phyloP scores from a whole-genome alignment of 164 flowering plant species.

The Nymphaea thermarum region DNA sequence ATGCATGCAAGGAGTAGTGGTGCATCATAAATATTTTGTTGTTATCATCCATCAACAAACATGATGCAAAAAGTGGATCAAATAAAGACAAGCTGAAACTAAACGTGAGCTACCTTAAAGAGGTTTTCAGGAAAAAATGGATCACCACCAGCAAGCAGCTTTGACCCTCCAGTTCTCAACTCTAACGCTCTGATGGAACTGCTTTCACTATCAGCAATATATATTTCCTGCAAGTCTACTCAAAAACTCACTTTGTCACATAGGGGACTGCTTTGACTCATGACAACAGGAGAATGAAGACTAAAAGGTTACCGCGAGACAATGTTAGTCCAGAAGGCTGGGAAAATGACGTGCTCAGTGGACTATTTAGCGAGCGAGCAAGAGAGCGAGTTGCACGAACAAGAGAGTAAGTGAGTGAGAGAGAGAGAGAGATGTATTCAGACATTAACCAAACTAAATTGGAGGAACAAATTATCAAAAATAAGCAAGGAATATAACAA shows the following conservation, averaged over 20 bases:
- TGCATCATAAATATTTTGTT: too few relatives aligned
- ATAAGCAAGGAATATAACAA: too few relatives aligned
- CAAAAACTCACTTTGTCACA: neutral
- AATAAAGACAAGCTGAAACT: neutral
- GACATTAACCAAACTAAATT: too few relatives aligned
- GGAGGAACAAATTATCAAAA: too few relatives aligned
- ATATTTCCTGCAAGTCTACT: conserved; percentile 53
- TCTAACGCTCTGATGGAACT: conserved; percentile 85
- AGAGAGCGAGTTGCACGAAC: too few relatives aligned
- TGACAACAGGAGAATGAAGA: neutral
- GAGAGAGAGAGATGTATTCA: too few relatives aligned
- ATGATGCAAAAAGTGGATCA: too few relatives aligned
- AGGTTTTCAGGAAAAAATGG: conserved; percentile 75
- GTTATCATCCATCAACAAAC: too few relatives aligned
- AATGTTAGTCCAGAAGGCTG: conserved; percentile 92
- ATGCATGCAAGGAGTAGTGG: too few relatives aligned
- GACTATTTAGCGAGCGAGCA: conserved; percentile 20
- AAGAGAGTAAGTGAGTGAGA: too few relatives aligned
- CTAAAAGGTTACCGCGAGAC: conserved; percentile 49
- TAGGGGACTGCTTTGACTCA: neutral
- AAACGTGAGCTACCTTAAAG: conserved; percentile 42
- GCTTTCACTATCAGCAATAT: conserved; percentile 95
- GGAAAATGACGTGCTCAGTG: conserved; percentile 74
- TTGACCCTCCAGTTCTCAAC: conserved; percentile 80
- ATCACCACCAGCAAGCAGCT: conserved; percentile 88